Conservation (phyloP, 208 protist genomes). For the Leishmania braziliensis region DNA sequence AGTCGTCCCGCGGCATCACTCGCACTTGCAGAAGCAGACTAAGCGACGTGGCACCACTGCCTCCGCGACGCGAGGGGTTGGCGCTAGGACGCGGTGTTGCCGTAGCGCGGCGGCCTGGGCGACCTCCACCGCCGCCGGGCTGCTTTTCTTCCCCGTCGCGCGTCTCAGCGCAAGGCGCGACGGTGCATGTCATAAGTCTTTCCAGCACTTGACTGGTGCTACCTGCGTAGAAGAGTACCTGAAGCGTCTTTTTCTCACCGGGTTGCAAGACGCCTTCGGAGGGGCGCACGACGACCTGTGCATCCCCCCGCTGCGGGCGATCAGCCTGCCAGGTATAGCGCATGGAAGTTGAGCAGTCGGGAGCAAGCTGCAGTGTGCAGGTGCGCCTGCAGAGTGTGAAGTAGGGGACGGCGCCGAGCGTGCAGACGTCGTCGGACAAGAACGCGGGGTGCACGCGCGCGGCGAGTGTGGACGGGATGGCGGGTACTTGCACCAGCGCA, state of each 20-base stretch:
- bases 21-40: conserved; percentile 83
- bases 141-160: conserved; percentile 13
- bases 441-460: conserved; percentile 35
- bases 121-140: conserved; percentile 5
- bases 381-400: conserved; percentile 82
- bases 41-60: conserved; percentile 23
- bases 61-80: background rate
- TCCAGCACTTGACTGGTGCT: conserved; percentile 81
- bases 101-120: background rate
- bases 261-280: conserved; percentile 55
- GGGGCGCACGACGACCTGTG: conserved; percentile 51
- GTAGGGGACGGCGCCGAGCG: conserved; percentile 72
- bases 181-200: conserved; percentile 56
- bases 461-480: conserved; percentile 29
- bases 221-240: conserved; percentile 71
- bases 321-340: conserved; percentile 35
- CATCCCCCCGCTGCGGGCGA: conserved; percentile 52
- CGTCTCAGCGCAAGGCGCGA: conserved; percentile 45
- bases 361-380: conserved; percentile 47
- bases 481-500: conserved; percentile 61
- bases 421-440: conserved; percentile 75
- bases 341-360: conserved; percentile 15
- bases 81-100: conserved; percentile 1
- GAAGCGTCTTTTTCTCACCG: conserved; percentile 46
- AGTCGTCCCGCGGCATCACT: conserved; percentile 73